Base-by-base conservation (phyloP, 2,329 filamentous ascomycete species). In the Hypoxylon sp. region DNA sequence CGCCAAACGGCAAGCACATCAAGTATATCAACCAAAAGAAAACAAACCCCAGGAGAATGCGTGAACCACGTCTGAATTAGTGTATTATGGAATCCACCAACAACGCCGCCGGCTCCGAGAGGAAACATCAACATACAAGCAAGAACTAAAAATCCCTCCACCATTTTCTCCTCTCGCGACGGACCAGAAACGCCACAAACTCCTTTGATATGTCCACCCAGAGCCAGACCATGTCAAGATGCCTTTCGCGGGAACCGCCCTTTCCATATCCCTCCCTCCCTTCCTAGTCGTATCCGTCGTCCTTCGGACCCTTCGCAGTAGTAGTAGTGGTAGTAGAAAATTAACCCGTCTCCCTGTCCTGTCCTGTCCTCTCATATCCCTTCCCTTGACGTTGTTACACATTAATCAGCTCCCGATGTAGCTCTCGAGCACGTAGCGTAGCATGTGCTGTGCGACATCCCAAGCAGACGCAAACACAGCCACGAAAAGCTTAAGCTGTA, bases 351-450 rank as follows among this genome's bases (percentile, higher is more conserved):
- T 4, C 18, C 26, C 7, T n/a, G n/a, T n/a, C n/a, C n/a, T 12
- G 5, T 11, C 16, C 45, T 24, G 9, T 32, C 28, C 28, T 28
- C 16, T 33, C n/a, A 16, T 26, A 28, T 33, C 28, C 30, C 16
- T 22, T 30, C 44, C 12, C 18, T n/a, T 8, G 18, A 16, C 8
- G n/a, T 26, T n/a, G 45, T 30, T 49, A 42, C 44, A 38, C 51
- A 50, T 61, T 49, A 61, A 45, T 40, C 48, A 24, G 8, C n/a
- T 49, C 30, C 16, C 33, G 36, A 40, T 40, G n/a, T 40, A n/a
- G 36, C 9, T 9, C 36, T 12, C 30, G 30, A 12, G 30, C 12
- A 16, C 2, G n/a, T 11, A 11, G 8, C 14, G 16, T 9, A 14
- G 28, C 18, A 16, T 16, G 12, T 22, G n/a, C 46, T 24, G 26